Evolutionary conservation across 805 yeast species (phyloP), one percentile per base, ranked within the genome.

Genomic region (Monosporozyma aerobia): DNA sequence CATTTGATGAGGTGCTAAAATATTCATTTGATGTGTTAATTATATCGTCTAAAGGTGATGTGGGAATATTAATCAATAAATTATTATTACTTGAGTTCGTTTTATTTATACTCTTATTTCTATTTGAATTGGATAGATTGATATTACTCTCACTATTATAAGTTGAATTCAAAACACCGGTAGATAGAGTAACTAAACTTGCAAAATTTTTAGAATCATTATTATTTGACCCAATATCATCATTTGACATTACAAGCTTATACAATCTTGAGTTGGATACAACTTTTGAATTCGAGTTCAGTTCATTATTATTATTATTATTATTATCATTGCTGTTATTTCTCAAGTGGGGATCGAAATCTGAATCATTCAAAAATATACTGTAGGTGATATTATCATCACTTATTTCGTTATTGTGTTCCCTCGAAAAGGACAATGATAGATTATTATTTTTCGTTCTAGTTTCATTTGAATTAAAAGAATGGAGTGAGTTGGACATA

Each of bases 101-200:
- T 10, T 16, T 25, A 27, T 25, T 43, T 13, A 7, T 32, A 2
- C 11, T 32, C 25, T 11, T 10, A 23, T 43, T 30, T 8, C 9
- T 19, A 40, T 40, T 40, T 43, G 30, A 25, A 23, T 7, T 11
- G 2, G 32, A 27, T n/a, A 44, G 8, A 23, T 33, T 33, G 25
- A 23, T 25, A 43, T 43, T 23, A 23, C 16, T 22, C 2, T 25
- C 48, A 49, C 25, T 43, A 13, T 47, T 47, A 14, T 25, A 37
- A 6, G 33, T 30, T 16, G 49, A 49, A 33, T 49, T 32, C 7
- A 56, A 51, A 30, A 56, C 39, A 2, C 52, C 51, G 3, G 59
- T 56, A 10, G 59, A 54, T 11, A 56, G 44, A 5, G 59, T 56
- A 11, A 53, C 53, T n/a, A 43, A 32, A 47, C 57, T 55, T 33